Evolutionary conservation across 163 green algal species (phyloP).

Genomic region (Volvox carteri): DNA sequence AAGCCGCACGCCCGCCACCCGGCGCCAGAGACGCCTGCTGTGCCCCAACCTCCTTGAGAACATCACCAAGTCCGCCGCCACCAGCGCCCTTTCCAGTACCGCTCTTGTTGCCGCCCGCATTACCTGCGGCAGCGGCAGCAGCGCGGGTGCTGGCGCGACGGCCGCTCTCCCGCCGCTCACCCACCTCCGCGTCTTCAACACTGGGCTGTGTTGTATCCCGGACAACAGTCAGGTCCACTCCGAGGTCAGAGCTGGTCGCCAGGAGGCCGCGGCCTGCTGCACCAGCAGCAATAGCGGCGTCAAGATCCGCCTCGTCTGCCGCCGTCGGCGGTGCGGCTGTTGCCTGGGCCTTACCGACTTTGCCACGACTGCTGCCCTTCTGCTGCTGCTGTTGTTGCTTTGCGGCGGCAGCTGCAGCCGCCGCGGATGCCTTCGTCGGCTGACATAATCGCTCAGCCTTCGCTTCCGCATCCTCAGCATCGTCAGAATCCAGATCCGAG

Average conservation of each 20-base stretch:
- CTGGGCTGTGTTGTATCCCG: background rate
- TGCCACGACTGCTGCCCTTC: slow-evolving; percentile 23
- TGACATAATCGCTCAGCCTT: slow-evolving; percentile 73
- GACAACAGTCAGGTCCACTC: background rate
- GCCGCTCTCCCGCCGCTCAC: slow-evolving; percentile 16
- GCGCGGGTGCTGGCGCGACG: slow-evolving; percentile 25
- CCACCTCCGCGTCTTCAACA: background rate
- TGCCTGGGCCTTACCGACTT: background rate
- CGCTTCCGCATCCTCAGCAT: slow-evolving; percentile 79
- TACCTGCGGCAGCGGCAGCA: background rate
- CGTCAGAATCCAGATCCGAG: slow-evolving; percentile 41
- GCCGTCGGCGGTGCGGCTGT: slow-evolving; percentile 13
- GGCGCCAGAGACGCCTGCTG: background rate
- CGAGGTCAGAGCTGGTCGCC: background rate
- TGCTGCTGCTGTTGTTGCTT: slow-evolving; percentile 1
- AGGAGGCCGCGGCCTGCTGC: slow-evolving; percentile 24
- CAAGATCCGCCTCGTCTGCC: slow-evolving; percentile 51
- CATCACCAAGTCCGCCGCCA: background rate
- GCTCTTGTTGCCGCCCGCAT: too few species aligned
- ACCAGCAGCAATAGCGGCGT: slow-evolving; percentile 30
- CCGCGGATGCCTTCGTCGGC: slow-evolving; percentile 34
- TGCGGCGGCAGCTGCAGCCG: background rate
- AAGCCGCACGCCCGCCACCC: slow-evolving; percentile 1
- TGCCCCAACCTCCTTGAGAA: background rate
- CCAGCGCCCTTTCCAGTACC: background rate